Conservation (phyloP, 2,329 filamentous ascomycete genomes). For the Neofusicoccum cordaticola region DNA sequence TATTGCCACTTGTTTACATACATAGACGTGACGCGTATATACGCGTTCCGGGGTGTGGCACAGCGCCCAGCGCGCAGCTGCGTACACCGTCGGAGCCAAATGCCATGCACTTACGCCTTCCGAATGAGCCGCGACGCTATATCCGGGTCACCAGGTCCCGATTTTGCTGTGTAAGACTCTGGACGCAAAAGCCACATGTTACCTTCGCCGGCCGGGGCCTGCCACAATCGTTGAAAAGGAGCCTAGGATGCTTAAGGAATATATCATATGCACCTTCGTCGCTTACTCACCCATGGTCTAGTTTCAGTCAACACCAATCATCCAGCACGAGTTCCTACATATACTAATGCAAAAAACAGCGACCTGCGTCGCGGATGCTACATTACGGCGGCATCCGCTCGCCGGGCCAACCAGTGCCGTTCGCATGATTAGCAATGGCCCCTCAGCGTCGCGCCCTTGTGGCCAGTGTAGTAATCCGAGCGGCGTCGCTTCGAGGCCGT, state of each 20-base stretch:
- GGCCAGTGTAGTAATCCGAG: conserved; percentile 3
- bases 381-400: not conserved
- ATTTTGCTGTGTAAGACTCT: not conserved
- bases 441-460: not conserved
- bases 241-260: conserved; percentile 3
- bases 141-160: conserved; percentile 9
- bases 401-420: conserved; percentile 4
- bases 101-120: conserved; percentile 15
- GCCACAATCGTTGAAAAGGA: not conserved
- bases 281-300: conserved; percentile 15
- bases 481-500: not conserved
- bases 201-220: not conserved
- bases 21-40: conserved; percentile 12
- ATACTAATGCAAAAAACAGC: conserved; percentile 11
- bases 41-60: conserved; percentile 9
- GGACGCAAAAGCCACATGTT: conserved; percentile 8
- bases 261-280: conserved; percentile 9
- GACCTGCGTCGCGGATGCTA: conserved; percentile 14
- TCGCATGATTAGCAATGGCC: conserved; percentile 7
- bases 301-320: conserved; percentile 13
- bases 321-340: conserved; percentile 16
- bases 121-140: conserved; percentile 9
- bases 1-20: conserved; percentile 6
- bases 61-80: conserved; percentile 2
- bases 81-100: not conserved